Percentiles rank a stretch among this genome's conserved stretches.
phyloP scores from a whole-genome alignment of 805 yeast genomes.

The Debaryomyces tyrocola region DNA sequence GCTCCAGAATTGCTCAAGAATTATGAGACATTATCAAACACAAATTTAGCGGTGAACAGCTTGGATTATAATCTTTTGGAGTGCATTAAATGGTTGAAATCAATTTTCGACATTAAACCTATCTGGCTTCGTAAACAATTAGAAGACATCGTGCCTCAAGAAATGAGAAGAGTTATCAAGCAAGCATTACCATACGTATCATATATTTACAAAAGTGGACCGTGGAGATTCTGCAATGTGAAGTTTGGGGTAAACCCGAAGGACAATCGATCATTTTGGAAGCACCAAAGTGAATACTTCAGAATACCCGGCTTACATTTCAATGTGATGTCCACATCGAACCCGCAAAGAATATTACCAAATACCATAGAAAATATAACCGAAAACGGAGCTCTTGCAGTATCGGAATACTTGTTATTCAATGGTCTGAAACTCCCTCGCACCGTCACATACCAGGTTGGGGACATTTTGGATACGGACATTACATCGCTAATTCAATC shows the following conservation, averaged over 20 bases:
- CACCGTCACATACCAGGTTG: constrained; percentile 73
- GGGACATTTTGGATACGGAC: constrained; percentile 71
- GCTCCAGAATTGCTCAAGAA: constrained; percentile 45
- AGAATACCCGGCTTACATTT: constrained; percentile 43
- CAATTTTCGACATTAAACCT: constrained; percentile 69
- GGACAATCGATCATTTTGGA: constrained; percentile 50
- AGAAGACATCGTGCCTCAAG: constrained; percentile 51
- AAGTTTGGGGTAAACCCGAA: constrained; percentile 79
- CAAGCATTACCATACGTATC: constrained; percentile 84
- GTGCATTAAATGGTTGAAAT: constrained; percentile 43
- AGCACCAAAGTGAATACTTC: constrained; percentile 85
- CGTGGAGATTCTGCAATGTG: constrained; percentile 89
- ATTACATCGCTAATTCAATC: constrained; percentile 44
- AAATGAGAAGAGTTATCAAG: constrained; percentile 49
- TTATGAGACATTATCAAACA: constrained; percentile 26
- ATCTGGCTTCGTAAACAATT: constrained; percentile 83
- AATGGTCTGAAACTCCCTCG: constrained; percentile 71
- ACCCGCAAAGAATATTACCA: constrained; percentile 22
- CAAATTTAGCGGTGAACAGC: constrained; percentile 35
- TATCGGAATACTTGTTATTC: constrained; percentile 52
- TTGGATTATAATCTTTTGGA: constrained; percentile 34
- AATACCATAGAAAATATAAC: constrained; percentile 18
- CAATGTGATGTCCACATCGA: constrained; percentile 2
- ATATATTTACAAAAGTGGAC: constrained; percentile 82
- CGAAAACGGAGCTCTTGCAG: constrained; percentile 14